Evolutionary conservation across 1,284 basidiomycete species (phyloP).

Genomic region (Pyrrhoderma noxium): DNA sequence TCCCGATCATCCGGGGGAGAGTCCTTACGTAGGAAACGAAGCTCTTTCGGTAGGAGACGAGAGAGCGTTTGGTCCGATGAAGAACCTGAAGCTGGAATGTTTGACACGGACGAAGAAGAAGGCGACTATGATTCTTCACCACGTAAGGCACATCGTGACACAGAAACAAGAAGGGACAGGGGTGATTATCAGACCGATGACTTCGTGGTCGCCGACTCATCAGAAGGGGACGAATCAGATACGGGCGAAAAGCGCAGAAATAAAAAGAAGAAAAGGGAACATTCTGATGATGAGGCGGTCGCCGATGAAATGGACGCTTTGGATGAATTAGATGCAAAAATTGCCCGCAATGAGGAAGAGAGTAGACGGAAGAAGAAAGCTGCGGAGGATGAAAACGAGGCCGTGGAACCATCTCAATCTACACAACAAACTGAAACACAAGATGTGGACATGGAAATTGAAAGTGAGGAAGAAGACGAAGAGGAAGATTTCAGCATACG

Average conservation of each 20-base stretch:
- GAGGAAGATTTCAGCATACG: slow-evolving; percentile 58
- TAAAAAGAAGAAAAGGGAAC: slow-evolving; percentile 33
- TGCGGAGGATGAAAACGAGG: slow-evolving; percentile 18
- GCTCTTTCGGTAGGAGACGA: slow-evolving; percentile 27
- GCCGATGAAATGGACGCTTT: slow-evolving; percentile 52
- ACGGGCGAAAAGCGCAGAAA: slow-evolving; percentile 27
- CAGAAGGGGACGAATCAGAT: slow-evolving; percentile 42
- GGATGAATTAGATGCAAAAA: slow-evolving; percentile 62
- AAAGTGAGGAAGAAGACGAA: slow-evolving; percentile 57
- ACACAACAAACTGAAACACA: slow-evolving; percentile 29
- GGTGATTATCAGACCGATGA: slow-evolving; percentile 77
- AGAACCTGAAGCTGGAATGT: slow-evolving; percentile 36
- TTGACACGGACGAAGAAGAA: slow-evolving; percentile 52
- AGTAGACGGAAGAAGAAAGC: slow-evolving; percentile 33
- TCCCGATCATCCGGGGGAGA: slow-evolving; percentile 29
- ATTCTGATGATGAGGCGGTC: slow-evolving; percentile 33
- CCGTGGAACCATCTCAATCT: slow-evolving; percentile 31
- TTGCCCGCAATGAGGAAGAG: slow-evolving; percentile 43
- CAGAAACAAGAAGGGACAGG: slow-evolving; percentile 33
- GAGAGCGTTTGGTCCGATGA: slow-evolving; percentile 35
- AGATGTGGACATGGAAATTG: slow-evolving; percentile 70
- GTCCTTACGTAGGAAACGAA: slow-evolving; percentile 35
- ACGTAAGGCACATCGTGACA: slow-evolving; percentile 34
- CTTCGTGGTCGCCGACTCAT: slow-evolving; percentile 71
- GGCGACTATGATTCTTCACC: slow-evolving; percentile 37